Percentiles rank a stretch among this genome's conserved stretches.
phyloP scores from a whole-genome alignment of 441 rosid species.

The Bruguiera hainesii region DNA sequence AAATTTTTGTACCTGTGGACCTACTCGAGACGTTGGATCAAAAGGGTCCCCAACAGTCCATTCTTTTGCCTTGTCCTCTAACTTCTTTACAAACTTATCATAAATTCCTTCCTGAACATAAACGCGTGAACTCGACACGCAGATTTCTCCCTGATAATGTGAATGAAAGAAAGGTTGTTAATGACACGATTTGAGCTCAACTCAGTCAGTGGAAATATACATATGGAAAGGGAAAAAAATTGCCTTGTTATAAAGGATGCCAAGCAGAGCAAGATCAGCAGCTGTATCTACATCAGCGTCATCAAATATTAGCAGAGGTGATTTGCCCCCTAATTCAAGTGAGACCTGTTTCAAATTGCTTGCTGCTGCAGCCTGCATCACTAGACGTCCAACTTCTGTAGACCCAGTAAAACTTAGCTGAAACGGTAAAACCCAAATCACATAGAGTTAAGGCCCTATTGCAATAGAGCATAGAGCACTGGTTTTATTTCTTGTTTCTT shows the following conservation, averaged over 20 bases:
- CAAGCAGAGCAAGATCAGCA: constrained; percentile 61
- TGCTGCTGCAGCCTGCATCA: constrained; percentile 53
- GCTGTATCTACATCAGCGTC: constrained; percentile 75
- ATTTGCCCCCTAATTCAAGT: constrained; percentile 84
- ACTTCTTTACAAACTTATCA: constrained; percentile 48
- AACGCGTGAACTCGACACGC: constrained; percentile 66
- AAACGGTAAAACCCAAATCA: constrained; percentile 3
- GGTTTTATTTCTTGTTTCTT: neutral
- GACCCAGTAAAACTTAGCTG: constrained; percentile 83
- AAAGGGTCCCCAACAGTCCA: constrained; percentile 69
- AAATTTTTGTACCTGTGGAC: constrained; percentile 52
- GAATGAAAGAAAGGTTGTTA: neutral
- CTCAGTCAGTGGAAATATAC: neutral
- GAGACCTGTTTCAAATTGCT: constrained; percentile 75
- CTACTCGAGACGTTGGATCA: constrained; percentile 54
- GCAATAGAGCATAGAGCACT: neutral
- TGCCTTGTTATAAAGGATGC: constrained; percentile 75
- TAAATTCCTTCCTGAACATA: constrained; percentile 63
- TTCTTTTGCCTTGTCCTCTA: constrained; percentile 52
- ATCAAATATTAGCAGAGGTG: constrained; percentile 71
- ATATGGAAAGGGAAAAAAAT: neutral
- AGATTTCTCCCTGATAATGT: constrained; percentile 55
- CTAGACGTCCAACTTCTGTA: constrained; percentile 47
- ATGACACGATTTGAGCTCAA: neutral
- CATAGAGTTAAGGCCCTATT: neutral